Percentiles rank a stretch among this genome's conserved stretches.
Evolutionary conservation across 148 eudicot genomes (phyloP).

Genomic region (Euryodendron excelsum): DNA sequence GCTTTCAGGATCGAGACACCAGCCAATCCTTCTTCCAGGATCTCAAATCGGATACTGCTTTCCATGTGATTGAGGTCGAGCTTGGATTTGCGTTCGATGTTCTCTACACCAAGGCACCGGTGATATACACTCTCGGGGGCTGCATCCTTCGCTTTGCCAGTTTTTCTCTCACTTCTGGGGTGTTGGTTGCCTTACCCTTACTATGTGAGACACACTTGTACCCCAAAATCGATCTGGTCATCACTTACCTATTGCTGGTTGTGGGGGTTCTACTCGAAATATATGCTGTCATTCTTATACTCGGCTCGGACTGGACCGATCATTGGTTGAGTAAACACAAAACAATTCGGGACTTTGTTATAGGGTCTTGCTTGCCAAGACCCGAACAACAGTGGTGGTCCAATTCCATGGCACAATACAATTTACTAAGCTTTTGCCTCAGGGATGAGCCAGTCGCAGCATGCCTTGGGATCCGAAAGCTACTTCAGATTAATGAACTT

Average conservation of each 20-base stretch:
- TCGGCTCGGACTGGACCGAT: conserved; percentile 38
- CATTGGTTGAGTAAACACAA: conserved; percentile 26
- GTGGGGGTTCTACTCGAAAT: conserved; percentile 36
- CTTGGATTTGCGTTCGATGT: conserved; percentile 48
- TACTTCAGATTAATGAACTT: conserved; percentile 18
- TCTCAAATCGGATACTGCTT: conserved; percentile 21
- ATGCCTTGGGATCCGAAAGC: conserved; percentile 8
- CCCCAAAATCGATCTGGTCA: conserved; percentile 22
- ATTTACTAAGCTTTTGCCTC: conserved; percentile 29
- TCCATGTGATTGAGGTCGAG: conserved; percentile 47
- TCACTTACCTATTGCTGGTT: conserved; percentile 37
- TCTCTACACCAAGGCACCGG: conserved; percentile 48
- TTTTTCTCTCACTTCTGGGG: conserved; percentile 6
- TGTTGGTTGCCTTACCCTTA: conserved; percentile 18
- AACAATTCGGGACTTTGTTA: neutral
- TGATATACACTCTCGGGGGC: conserved; percentile 23
- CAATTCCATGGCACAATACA: conserved; percentile 38
- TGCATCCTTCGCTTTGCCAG: conserved; percentile 18
- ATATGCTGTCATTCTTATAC: conserved; percentile 18
- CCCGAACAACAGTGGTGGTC: conserved; percentile 37
- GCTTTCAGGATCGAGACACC: conserved; percentile 43
- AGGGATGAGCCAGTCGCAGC: conserved; percentile 5
- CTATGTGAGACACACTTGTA: conserved; percentile 12
- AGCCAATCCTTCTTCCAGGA: conserved; percentile 28
- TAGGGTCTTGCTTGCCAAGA: neutral